Conservation (phyloP, 2,329 filamentous ascomycete genomes). For the Trichoderma atroviride region DNA sequence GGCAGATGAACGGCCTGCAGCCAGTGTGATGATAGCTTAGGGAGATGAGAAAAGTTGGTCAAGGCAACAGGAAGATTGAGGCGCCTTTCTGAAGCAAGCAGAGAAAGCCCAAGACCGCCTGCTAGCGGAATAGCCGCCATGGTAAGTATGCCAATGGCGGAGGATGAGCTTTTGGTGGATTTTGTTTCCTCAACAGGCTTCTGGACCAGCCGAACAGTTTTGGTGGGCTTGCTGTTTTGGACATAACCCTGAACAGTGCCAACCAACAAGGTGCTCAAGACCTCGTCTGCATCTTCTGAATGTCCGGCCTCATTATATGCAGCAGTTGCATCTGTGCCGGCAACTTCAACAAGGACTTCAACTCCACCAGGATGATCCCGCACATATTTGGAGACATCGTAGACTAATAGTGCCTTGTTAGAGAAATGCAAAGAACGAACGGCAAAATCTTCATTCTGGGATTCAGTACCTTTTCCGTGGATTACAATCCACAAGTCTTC, state of each 20-base stretch:
- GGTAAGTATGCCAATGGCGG: not conserved
- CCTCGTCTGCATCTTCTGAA: slow-evolving; percentile 61
- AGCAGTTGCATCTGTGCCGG: slow-evolving; percentile 75
- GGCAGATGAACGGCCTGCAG: not conserved
- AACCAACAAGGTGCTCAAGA: slow-evolving; percentile 44
- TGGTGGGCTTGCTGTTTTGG: slow-evolving; percentile 27
- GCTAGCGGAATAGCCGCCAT: slow-evolving; percentile 2
- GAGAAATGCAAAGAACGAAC: not conserved
- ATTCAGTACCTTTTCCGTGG: slow-evolving; percentile 55
- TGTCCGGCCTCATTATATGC: slow-evolving; percentile 85
- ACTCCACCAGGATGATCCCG: slow-evolving; percentile 71
- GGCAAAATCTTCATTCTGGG: too few species aligned
- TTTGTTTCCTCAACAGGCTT: not conserved
- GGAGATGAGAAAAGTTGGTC: not conserved
- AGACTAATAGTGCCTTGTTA: slow-evolving; percentile 47
- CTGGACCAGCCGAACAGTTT: slow-evolving; percentile 9
- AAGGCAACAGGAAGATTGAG: not conserved
- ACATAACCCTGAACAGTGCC: slow-evolving; percentile 42
- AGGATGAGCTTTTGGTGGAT: not conserved
- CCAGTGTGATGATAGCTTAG: not conserved
- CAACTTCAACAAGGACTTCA: slow-evolving; percentile 76
- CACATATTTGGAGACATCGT: slow-evolving; percentile 60
- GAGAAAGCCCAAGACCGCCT: not conserved
- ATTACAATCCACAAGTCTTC: slow-evolving; percentile 58
- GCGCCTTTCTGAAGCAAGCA: not conserved